A percentile compares a stretch with the other conserved stretches of the same genome.
phyloP scores from a whole-genome alignment of 2,329 filamentous ascomycete genomes.

The Boeremia exigua region DNA sequence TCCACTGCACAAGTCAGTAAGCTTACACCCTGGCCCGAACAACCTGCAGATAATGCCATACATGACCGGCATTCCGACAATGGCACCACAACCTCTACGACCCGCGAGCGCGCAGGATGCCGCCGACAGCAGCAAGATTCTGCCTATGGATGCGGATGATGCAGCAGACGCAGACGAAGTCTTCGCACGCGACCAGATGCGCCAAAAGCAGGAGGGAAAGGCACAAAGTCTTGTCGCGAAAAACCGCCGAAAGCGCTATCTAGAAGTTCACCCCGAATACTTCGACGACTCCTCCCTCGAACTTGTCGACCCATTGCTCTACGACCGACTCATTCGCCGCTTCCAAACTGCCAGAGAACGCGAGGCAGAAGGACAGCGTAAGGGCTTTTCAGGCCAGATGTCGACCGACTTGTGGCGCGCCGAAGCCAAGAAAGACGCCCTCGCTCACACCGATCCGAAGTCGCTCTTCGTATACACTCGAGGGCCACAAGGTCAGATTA shows the following conservation, averaged over 20 bases:
- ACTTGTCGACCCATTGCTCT: constrained; percentile 76
- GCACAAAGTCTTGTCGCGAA: constrained; percentile 61
- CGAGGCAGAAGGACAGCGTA: constrained; percentile 72
- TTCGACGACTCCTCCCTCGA: constrained; percentile 67
- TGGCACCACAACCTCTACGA: constrained; percentile 35
- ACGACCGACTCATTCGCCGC: constrained; percentile 78
- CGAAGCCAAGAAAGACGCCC: constrained; percentile 73
- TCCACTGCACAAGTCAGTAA: neutral
- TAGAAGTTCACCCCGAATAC: constrained; percentile 75
- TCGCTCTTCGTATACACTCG: constrained; percentile 58
- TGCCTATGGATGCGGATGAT: constrained; percentile 18
- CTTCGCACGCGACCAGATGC: constrained; percentile 16
- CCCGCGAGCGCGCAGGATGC: constrained; percentile 23
- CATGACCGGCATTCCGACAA: constrained; percentile 24
- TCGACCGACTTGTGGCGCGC: constrained; percentile 79
- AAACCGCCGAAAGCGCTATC: constrained; percentile 79
- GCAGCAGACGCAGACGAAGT: constrained; percentile 23
- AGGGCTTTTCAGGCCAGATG: constrained; percentile 79
- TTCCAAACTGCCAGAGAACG: constrained; percentile 78
- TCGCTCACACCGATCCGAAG: constrained; percentile 61
- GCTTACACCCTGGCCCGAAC: neutral
- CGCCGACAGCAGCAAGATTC: constrained; percentile 11
- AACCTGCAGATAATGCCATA: constrained; percentile 31
- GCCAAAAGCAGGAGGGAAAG: constrained; percentile 29
- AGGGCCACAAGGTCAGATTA: constrained; percentile 61